These are phyloP conservation scores for Penicillium steckii DNA, from an alignment of 495 filamentous ascomycete species.

Conservation along the genomic window DNA sequence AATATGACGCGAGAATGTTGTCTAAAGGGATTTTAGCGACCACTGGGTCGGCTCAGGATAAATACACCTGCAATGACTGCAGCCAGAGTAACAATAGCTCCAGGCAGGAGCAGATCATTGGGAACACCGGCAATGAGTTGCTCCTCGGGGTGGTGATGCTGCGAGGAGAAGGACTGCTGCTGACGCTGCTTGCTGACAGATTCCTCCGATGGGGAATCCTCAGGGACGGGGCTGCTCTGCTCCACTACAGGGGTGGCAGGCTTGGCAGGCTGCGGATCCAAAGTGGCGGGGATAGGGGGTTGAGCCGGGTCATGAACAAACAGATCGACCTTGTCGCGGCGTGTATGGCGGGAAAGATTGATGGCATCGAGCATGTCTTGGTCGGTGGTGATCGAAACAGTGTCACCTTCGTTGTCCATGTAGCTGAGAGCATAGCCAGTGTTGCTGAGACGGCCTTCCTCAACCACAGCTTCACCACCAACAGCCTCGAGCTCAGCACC, in stretches of 20 bases:
- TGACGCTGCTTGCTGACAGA: conserved; percentile 42
- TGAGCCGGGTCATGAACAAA: conserved; percentile 94
- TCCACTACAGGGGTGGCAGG: conserved; percentile 58
- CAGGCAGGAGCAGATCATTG: conserved; percentile 90
- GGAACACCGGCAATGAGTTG: conserved; percentile 88
- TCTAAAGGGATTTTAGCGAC: conserved; percentile 47
- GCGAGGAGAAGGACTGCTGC: conserved; percentile 14
- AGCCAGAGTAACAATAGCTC: conserved; percentile 90
- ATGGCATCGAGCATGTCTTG: conserved; percentile 91
- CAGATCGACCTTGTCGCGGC: conserved; percentile 89
- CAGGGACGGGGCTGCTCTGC: conserved; percentile 42
- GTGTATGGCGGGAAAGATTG: conserved; percentile 69
- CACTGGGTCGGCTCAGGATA: conserved; percentile 75
- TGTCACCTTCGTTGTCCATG: conserved; percentile 94
- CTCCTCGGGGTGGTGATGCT: conserved; percentile 48
- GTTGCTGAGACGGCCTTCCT: conserved; percentile 74
- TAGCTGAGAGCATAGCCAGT: conserved; percentile 95
- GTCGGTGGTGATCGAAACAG: conserved; percentile 95
- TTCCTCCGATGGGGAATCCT: conserved; percentile 47
- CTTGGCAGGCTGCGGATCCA: conserved; percentile 64
- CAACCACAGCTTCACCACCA: conserved; percentile 70
- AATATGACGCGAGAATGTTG: too few relatives aligned
- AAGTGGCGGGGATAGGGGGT: conserved; percentile 65
- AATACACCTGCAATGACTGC: conserved; percentile 94
- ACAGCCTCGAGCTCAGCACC: conserved; percentile 83